Conservation (phyloP, 495 filamentous ascomycete genomes). For the Jackrogersella minutella region DNA sequence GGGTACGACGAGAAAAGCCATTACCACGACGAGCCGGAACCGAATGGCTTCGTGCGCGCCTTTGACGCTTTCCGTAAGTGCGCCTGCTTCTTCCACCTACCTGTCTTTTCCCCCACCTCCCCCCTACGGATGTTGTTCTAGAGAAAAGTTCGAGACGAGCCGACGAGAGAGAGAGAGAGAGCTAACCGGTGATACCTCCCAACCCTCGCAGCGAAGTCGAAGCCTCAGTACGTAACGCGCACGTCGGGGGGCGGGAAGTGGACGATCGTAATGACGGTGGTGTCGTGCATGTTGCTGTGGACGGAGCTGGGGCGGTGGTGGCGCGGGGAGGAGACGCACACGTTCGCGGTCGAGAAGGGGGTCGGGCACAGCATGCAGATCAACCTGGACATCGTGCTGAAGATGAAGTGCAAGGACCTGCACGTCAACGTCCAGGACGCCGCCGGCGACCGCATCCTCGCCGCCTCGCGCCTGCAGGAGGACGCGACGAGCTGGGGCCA, state of each 20-base stretch:
- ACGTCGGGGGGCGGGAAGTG: conserved; percentile 88
- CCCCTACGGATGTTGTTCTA: neutral
- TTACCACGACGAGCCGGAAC: conserved; percentile 79
- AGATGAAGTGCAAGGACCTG: conserved; percentile 86
- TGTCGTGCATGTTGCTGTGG: conserved; percentile 76
- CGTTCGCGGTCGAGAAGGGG: conserved; percentile 93
- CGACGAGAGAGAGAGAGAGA: neutral
- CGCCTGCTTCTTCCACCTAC: conserved; percentile 3
- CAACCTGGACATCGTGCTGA: conserved; percentile 93
- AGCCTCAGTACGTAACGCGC: conserved; percentile 85
- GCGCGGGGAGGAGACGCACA: conserved; percentile 80
- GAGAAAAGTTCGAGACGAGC: neutral
- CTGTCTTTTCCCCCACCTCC: neutral
- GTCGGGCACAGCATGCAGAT: conserved; percentile 87
- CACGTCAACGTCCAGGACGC: conserved; percentile 99
- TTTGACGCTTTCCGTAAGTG: conserved; percentile 96
- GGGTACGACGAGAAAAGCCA: conserved; percentile 72
- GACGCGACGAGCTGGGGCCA: conserved; percentile 82
- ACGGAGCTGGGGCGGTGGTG: conserved; percentile 84
- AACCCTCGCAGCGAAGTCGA: conserved; percentile 79
- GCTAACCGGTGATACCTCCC: conserved; percentile 37
- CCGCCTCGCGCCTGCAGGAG: conserved; percentile 73
- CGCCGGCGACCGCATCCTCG: conserved; percentile 87
- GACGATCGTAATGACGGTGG: conserved; percentile 80
- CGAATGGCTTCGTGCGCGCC: conserved; percentile 71